Conservation (phyloP, 164 flowering plant genomes). For the Saururus chinensis region DNA sequence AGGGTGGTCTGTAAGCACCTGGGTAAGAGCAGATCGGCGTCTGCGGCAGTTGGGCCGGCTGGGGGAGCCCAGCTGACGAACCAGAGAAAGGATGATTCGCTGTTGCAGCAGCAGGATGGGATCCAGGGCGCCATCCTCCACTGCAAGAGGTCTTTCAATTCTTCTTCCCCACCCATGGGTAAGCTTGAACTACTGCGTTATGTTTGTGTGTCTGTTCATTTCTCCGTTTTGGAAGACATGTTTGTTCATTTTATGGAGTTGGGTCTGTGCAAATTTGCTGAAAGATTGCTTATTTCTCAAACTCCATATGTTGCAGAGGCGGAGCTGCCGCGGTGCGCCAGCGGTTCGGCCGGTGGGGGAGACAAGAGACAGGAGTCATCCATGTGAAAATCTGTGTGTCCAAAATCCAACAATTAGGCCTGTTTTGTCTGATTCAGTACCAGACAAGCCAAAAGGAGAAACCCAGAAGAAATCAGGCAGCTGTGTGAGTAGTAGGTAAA, state of each 20-base stretch:
- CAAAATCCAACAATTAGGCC: too few relatives aligned
- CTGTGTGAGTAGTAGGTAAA: too few relatives aligned
- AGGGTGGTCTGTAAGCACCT: slow-evolving; percentile 59
- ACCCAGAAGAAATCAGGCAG: too few relatives aligned
- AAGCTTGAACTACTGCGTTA: not conserved
- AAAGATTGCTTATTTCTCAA: not conserved
- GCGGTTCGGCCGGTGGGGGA: too few relatives aligned
- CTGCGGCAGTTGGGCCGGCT: slow-evolving; percentile 32
- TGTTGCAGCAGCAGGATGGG: slow-evolving; percentile 77
- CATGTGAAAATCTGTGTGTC: too few relatives aligned
- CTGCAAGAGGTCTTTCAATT: slow-evolving; percentile 76
- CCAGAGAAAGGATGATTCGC: slow-evolving; percentile 63
- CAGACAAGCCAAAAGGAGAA: too few relatives aligned
- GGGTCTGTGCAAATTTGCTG: not conserved
- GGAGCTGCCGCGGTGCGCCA: too few relatives aligned
- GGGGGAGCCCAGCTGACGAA: slow-evolving; percentile 1
- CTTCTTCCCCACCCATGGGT: slow-evolving; percentile 1
- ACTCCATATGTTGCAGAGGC: not conserved
- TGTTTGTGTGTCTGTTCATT: not conserved
- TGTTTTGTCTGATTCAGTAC: too few relatives aligned
- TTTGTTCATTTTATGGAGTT: too few relatives aligned
- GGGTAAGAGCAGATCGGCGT: slow-evolving; percentile 69
- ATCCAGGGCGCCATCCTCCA: slow-evolving; percentile 88
- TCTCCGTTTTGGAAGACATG: not conserved
- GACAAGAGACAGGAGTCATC: too few relatives aligned